These are phyloP conservation scores for Aspergillus steynii DNA, from an alignment of 495 filamentous ascomycete species.

Conservation along the genomic window DNA sequence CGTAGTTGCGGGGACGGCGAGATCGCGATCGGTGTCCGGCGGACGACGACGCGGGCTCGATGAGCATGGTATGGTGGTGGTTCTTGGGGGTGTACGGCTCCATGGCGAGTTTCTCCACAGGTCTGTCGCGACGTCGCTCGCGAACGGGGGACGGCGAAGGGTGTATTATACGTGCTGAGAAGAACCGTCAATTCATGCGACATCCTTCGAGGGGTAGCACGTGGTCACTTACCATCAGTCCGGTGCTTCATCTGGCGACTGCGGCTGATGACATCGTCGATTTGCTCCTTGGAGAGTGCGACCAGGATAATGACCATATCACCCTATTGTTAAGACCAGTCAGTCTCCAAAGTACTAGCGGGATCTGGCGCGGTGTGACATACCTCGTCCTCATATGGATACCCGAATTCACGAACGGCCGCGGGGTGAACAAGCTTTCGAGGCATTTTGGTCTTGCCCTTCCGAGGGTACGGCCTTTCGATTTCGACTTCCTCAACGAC, in stretches of 20 bases:
- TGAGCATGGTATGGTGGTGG: constrained; percentile 29
- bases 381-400: constrained; percentile 86
- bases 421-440: constrained; percentile 69
- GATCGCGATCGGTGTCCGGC: constrained; percentile 28
- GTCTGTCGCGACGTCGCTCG: constrained; percentile 25
- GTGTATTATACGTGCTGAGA: constrained; percentile 30
- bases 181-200: constrained; percentile 9
- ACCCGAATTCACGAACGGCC: constrained; percentile 79
- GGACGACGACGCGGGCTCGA: constrained; percentile 30
- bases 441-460: constrained; percentile 86
- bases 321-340: constrained; percentile 49
- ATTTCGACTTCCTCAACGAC: constrained; percentile 36
- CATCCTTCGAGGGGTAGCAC: constrained; percentile 3
- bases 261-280: constrained; percentile 80
- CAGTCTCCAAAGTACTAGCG: not conserved
- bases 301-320: constrained; percentile 75
- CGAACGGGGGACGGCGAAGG: constrained; percentile 32
- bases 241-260: constrained; percentile 64
- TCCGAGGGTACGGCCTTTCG: constrained; percentile 67
- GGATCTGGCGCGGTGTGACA: constrained; percentile 3
- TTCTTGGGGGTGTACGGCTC: constrained; percentile 28
- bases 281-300: constrained; percentile 83
- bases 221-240: constrained; percentile 33
- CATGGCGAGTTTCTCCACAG: constrained; percentile 32
- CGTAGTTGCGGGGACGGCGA: constrained; percentile 12